A percentile compares a stretch with the other conserved stretches of the same genome.
Conservation (phyloP, 257 asterid genomes). For the Vinca minor region DNA sequence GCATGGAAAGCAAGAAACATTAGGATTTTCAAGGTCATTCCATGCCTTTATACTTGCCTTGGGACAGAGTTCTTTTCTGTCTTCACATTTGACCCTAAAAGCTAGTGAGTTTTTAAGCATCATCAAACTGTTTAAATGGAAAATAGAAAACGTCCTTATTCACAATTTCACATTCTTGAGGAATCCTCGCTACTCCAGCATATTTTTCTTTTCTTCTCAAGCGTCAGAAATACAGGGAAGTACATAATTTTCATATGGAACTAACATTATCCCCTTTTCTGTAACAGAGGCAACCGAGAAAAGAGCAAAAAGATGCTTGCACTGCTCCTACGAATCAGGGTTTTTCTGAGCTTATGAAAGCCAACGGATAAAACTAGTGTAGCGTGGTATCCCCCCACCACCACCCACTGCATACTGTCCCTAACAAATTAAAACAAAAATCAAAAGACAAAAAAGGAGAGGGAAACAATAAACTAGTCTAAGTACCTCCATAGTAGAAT, state of each 20-base stretch:
- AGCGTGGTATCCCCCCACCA: background rate
- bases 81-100: background rate
- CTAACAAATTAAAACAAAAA: background rate
- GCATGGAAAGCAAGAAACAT: background rate
- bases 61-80: background rate
- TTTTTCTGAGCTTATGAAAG: background rate
- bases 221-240: background rate
- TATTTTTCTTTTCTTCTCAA: background rate
- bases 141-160: background rate
- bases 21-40: background rate
- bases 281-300: background rate
- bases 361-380: background rate
- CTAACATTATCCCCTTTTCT: background rate
- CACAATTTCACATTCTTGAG: background rate
- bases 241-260: background rate
- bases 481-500: constrained; percentile 89
- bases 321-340: background rate
- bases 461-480: background rate
- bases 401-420: background rate
- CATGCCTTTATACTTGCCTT: background rate
- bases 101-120: background rate
- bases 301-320: background rate
- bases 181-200: background rate
- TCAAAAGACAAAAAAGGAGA: constrained; percentile 8
- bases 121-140: background rate